Conservation (phyloP, 805 yeast genomes). For the Saccharomycopsis sp. region DNA sequence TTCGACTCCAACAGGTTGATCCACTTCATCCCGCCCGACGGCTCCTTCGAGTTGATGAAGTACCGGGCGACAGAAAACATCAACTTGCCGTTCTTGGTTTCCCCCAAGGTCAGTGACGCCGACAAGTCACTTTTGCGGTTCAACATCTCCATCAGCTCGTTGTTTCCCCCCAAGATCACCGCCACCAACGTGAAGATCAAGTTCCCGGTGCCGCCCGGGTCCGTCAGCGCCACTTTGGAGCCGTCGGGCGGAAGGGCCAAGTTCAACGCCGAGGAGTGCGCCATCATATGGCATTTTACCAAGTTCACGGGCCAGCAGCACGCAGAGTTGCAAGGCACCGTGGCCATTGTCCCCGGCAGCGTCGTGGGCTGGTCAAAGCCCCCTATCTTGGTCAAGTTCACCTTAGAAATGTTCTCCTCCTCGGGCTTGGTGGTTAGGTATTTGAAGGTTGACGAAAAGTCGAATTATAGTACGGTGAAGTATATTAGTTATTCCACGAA, state of each 20-base stretch:
- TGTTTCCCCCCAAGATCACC: constrained; percentile 45
- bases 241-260: constrained; percentile 59
- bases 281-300: constrained; percentile 60
- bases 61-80: constrained; percentile 54
- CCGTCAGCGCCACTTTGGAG: constrained; percentile 38
- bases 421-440: constrained; percentile 70
- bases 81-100: constrained; percentile 60
- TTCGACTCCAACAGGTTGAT: constrained; percentile 59
- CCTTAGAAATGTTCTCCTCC: constrained; percentile 62
- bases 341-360: constrained; percentile 34
- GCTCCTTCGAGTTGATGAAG: constrained; percentile 73
- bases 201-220: constrained; percentile 62
- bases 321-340: constrained; percentile 40
- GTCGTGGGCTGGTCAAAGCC: constrained; percentile 51
- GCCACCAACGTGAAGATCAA: constrained; percentile 57
- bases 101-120: constrained; percentile 42
- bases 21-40: constrained; percentile 80
- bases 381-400: constrained; percentile 64
- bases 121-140: constrained; percentile 43
- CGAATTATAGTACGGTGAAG: constrained; percentile 63
- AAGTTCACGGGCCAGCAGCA: constrained; percentile 63
- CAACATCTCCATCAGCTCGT: constrained; percentile 52
- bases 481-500: constrained; percentile 78
- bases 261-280: constrained; percentile 55
- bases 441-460: constrained; percentile 52